These are phyloP conservation scores for Inosperma sp. DNA, from an alignment of 768 basidiomycete species.

Conservation along the genomic window DNA sequence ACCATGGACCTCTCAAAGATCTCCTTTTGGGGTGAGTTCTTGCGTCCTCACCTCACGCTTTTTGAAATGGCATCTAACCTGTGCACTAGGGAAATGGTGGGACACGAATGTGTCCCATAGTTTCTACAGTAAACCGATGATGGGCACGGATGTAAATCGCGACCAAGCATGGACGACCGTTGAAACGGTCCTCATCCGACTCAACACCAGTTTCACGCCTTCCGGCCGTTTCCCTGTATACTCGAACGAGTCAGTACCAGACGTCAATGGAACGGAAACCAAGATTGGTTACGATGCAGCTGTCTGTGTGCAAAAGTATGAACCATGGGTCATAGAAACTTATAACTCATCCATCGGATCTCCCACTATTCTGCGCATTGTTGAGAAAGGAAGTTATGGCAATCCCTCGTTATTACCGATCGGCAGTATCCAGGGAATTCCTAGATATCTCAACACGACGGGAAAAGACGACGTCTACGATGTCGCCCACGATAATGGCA, in stretches of 20 bases:
- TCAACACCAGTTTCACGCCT: conserved; percentile 29
- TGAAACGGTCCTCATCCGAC: too few relatives aligned
- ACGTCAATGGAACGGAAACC: conserved; percentile 24
- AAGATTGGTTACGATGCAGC: conserved; percentile 35
- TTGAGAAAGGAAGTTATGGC: conserved; percentile 19
- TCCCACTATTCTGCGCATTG: conserved; percentile 27
- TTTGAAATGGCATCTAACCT: neutral
- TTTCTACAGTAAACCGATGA: conserved; percentile 20
- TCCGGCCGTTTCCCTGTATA: conserved; percentile 23
- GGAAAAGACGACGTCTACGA: neutral
- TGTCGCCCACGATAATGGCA: conserved; percentile 33
- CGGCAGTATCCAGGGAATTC: neutral
- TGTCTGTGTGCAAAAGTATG: conserved; percentile 34
- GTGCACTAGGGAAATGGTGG: conserved; percentile 25
- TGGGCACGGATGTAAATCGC: conserved; percentile 21
- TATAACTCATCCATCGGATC: conserved; percentile 30
- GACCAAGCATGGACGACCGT: conserved; percentile 29
- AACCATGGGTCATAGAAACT: conserved; percentile 37
- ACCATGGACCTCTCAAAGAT: conserved; percentile 22
- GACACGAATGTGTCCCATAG: conserved; percentile 30
- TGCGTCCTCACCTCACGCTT: neutral
- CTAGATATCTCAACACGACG: neutral
- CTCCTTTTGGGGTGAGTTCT: conserved; percentile 22
- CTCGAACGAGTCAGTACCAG: conserved; percentile 17
- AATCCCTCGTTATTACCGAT: neutral